phyloP scores from a whole-genome alignment of 768 basidiomycete genomes.

The Boletus rubroflammeus region DNA sequence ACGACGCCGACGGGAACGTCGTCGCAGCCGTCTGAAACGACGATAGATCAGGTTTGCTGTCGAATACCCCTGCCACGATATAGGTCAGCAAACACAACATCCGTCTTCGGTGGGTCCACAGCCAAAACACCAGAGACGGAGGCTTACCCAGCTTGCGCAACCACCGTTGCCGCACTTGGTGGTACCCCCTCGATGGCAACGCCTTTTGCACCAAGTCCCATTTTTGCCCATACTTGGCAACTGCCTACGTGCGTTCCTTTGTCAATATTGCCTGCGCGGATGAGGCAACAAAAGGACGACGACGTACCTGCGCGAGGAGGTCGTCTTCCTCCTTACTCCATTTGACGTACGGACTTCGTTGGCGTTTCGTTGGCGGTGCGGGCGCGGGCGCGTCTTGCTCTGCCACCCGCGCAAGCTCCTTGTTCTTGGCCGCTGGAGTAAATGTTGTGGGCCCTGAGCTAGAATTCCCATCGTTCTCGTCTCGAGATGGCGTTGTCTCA shows the following conservation, averaged over 20 bases:
- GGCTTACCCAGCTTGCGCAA: conserved; percentile 36
- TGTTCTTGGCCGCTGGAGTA: conserved; percentile 12
- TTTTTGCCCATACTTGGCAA: conserved; percentile 38
- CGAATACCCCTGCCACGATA: conserved; percentile 30
- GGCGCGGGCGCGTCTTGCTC: conserved; percentile 25
- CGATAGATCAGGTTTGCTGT: conserved; percentile 34
- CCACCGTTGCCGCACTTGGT: conserved; percentile 44
- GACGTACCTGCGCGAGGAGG: conserved; percentile 35
- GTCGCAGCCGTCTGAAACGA: conserved; percentile 30
- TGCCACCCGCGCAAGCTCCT: conserved; percentile 23
- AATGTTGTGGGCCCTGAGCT: background rate
- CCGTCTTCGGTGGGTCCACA: background rate
- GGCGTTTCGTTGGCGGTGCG: conserved; percentile 30
- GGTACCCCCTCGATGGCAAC: conserved; percentile 38
- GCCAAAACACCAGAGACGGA: background rate
- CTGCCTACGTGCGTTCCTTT: conserved; percentile 25
- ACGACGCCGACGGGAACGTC: conserved; percentile 13
- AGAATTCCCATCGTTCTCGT: background rate
- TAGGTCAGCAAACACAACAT: background rate
- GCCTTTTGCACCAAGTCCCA: conserved; percentile 42
- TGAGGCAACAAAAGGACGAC: background rate
- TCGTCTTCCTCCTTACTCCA: conserved; percentile 44
- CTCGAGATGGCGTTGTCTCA: conserved; percentile 6
- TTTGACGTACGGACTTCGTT: conserved; percentile 40
- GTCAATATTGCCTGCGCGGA: background rate